phyloP scores from a whole-genome alignment of 2,329 filamentous ascomycete genomes.

The Colletotrichum sp. region DNA sequence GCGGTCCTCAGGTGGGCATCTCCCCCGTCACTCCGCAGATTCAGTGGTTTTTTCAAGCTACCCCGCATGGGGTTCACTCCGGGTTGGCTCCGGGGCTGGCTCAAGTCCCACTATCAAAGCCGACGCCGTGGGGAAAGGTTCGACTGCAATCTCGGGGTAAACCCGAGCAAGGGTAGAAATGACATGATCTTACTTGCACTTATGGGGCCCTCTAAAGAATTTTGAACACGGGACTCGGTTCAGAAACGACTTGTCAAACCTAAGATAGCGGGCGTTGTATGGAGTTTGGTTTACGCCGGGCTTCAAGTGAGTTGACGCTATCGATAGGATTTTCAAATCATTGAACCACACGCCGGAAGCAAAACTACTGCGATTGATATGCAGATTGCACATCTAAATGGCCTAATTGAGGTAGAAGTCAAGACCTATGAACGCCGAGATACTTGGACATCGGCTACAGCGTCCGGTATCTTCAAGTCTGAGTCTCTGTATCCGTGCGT shows the following conservation, averaged over 20 bases:
- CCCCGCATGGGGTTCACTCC: background rate
- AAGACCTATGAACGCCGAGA: background rate
- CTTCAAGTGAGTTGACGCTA: background rate
- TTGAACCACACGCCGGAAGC: background rate
- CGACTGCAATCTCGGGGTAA: background rate
- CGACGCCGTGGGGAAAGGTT: background rate
- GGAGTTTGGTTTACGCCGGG: background rate
- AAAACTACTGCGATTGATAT: background rate
- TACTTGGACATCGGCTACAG: background rate
- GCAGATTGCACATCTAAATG: background rate
- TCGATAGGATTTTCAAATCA: background rate
- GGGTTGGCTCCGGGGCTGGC: background rate
- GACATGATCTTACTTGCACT: background rate
- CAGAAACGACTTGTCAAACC: background rate
- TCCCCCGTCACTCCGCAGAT: background rate
- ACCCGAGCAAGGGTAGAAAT: background rate
- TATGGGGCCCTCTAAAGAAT: background rate
- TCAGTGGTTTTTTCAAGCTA: background rate
- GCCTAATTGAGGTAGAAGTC: background rate
- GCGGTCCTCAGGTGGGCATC: background rate
- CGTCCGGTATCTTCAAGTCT: background rate
- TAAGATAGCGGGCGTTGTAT: background rate
- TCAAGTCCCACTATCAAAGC: background rate
- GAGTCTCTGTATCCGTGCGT: background rate
- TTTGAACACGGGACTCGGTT: background rate